Conservation (phyloP, 129 eudicot genomes). For the Artemisia argyi region DNA sequence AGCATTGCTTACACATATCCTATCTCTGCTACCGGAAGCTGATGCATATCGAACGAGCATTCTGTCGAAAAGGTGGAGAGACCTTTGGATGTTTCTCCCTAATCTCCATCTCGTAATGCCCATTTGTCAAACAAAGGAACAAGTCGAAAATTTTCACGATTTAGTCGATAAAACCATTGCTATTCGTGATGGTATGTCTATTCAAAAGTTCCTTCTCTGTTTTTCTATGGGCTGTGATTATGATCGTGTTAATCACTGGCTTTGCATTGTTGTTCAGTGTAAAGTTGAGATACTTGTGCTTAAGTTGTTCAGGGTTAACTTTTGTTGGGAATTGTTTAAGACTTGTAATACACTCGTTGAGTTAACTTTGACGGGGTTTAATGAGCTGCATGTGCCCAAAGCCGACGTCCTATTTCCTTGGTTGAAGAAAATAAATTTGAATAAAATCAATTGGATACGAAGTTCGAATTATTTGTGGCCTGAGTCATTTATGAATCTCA, state of each 20-base stretch:
- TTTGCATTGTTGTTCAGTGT: neutral
- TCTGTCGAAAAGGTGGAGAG: too few species aligned
- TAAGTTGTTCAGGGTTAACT: conserved; percentile 14
- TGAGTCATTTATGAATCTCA: conserved; percentile 12
- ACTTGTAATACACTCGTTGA: conserved; percentile 12
- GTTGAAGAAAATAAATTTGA: too few species aligned
- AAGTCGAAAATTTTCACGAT: conserved; percentile 19
- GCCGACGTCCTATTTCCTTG: conserved; percentile 8
- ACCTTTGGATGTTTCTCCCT: too few species aligned
- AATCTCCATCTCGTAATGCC: too few species aligned
- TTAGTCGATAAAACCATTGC: conserved; percentile 21
- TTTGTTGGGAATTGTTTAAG: conserved; percentile 25
- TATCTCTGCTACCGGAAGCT: too few species aligned
- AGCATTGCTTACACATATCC: too few species aligned
- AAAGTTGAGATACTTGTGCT: conserved; percentile 20
- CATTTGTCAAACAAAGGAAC: neutral
- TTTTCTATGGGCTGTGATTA: neutral
- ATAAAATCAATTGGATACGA: neutral
- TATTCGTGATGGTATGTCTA: conserved; percentile 16
- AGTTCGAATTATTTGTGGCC: neutral
- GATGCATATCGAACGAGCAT: too few species aligned
- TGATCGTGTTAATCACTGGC: conserved; percentile 14
- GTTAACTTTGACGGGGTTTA: conserved; percentile 21
- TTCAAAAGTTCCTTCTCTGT: conserved; percentile 10
- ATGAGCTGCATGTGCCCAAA: conserved; percentile 13